Conservation (phyloP, 768 basidiomycete species). For the Trametes punicea region DNA sequence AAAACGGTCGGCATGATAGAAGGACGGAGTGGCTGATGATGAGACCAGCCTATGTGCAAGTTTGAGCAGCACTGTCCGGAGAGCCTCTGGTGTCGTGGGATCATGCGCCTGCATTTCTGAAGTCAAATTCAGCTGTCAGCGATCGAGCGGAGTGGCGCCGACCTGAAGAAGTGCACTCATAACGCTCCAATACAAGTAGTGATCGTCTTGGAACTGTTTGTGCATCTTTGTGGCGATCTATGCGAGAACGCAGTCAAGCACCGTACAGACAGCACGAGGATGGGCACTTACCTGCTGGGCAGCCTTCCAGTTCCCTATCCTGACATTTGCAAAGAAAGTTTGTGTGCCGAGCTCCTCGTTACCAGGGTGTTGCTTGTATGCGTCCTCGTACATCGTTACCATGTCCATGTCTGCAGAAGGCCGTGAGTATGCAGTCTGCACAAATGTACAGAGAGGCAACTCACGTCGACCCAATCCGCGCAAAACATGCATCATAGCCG, state of each 20-base stretch:
- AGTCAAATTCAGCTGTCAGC: neutral
- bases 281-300: slow-evolving; percentile 66
- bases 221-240: slow-evolving; percentile 79
- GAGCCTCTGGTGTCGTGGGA: slow-evolving; percentile 51
- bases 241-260: neutral
- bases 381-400: slow-evolving; percentile 82
- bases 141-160: neutral
- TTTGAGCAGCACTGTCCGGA: slow-evolving; percentile 68
- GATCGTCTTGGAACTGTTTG: slow-evolving; percentile 79
- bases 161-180: slow-evolving; percentile 82
- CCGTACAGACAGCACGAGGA: neutral
- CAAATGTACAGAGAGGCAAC: slow-evolving; percentile 17
- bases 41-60: slow-evolving; percentile 73
- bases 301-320: slow-evolving; percentile 79
- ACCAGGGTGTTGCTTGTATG: slow-evolving; percentile 73
- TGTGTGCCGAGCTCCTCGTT: slow-evolving; percentile 85
- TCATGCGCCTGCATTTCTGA: slow-evolving; percentile 64
- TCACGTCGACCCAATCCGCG: slow-evolving; percentile 69
- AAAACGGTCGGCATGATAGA: slow-evolving; percentile 70
- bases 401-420: slow-evolving; percentile 61
- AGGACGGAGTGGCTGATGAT: slow-evolving; percentile 60
- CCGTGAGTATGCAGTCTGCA: neutral
- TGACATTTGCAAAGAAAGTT: slow-evolving; percentile 81
- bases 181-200: slow-evolving; percentile 81
- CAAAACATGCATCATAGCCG: slow-evolving; percentile 81